Evolutionary conservation across 106 monocot genomes (phyloP).

Genomic region (Chionographis japonica): DNA sequence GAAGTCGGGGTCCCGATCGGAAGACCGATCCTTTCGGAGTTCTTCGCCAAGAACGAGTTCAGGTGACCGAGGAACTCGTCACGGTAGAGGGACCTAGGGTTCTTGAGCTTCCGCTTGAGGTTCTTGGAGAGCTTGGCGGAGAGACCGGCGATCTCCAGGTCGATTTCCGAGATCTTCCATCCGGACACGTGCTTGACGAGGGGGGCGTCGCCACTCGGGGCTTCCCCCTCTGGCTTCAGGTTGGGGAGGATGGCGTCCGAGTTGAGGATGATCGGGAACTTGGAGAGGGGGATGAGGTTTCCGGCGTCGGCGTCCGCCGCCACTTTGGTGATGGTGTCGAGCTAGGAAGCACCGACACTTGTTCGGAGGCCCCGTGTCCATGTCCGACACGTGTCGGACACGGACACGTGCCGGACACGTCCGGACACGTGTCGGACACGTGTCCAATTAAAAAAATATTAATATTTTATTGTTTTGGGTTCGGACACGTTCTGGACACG

Average conservation of each 20-base stretch:
- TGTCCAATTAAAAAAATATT: too few relatives aligned
- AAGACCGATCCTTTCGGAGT: constrained; percentile 2
- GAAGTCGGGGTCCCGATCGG: constrained; percentile 4
- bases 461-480: too few relatives aligned
- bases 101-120: constrained; percentile 28
- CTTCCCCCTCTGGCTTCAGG: constrained; percentile 11
- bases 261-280: constrained; percentile 50
- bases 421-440: too few relatives aligned
- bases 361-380: too few relatives aligned
- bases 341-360: too few relatives aligned
- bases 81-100: constrained; percentile 13
- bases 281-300: constrained; percentile 1
- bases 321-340: constrained; percentile 44
- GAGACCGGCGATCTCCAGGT: constrained; percentile 17
- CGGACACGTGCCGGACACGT: too few relatives aligned
- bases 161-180: constrained; percentile 28
- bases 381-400: too few relatives aligned
- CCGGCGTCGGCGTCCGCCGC: constrained; percentile 19
- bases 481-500: too few relatives aligned
- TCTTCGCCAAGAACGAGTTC: constrained; percentile 18
- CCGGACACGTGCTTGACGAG: constrained; percentile 32
- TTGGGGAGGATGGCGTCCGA: constrained; percentile 27
- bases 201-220: constrained; percentile 1
- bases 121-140: constrained; percentile 13
- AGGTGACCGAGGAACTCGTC: constrained; percentile 24